Base-by-base conservation (phyloP, 371 early-diverging fungal genomes). In the Capillidium rhysosporum region DNA sequence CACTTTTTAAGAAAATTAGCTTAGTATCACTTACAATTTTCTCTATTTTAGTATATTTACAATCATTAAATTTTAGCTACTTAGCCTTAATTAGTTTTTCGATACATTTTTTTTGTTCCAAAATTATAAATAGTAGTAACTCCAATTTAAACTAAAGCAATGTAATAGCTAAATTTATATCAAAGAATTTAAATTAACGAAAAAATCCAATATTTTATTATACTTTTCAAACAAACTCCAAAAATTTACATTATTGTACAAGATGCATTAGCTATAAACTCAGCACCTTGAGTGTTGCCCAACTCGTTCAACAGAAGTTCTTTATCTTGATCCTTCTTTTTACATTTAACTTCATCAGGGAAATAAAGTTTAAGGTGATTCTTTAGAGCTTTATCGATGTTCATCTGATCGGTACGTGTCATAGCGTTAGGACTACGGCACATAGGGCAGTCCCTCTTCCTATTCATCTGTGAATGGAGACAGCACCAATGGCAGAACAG, bases 401-500 rank as follows among this genome's bases (percentile, higher is more conserved):
- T 4, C 60, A 18, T 3, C 73, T 69, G 24, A 73, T 67, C 0
- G 4, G 26, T 59, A 58, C 62, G 59, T 61, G 57, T 53, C 0
- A 86, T 69, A 5, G 82, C 78, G 34, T 65, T 66, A 2, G 63
- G 60, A 31, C 71, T 65, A 5, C 86, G 76, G 49, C 86, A 86
- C 16, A 86, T 39, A 0, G 86, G 86, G 54, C 86, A 86, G 56
- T 77, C 69, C 28, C 61, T 55, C 68, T 80, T 76, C 1, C 65
- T 61, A 30, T 74, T 69, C 21, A 64, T 59, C 34, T 75, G 76
- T 1, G 82, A 76, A 54, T 83, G 80, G 54, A 86, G 68, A 18
- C 84, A 54, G 46, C 86, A 86, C 1, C 82, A 71, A 1, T 80
- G 74, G 59, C 86, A 86, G 56, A 80, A 86, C 7, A 80, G 69